Conservation (phyloP, 805 yeast genomes). For the Metschnikowia borealis region DNA sequence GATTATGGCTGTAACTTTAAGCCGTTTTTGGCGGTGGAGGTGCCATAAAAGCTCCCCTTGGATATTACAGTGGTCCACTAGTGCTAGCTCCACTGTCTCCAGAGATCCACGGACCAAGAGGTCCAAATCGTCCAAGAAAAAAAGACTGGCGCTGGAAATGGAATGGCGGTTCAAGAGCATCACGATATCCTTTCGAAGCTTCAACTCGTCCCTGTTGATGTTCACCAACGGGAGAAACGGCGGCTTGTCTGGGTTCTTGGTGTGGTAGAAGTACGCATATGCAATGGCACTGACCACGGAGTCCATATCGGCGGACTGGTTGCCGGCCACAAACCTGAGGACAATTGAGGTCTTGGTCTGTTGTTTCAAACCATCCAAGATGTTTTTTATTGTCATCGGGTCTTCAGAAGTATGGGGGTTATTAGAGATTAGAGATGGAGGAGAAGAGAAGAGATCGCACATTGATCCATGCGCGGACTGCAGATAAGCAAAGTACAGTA, state of each 20-base stretch:
- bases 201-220: constrained; percentile 62
- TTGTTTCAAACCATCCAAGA: constrained; percentile 20
- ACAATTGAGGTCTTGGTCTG: constrained; percentile 9
- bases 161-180: constrained; percentile 46
- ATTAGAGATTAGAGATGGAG: not conserved
- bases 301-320: constrained; percentile 85
- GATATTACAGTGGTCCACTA: constrained; percentile 81
- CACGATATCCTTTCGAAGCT: constrained; percentile 66
- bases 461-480: too few species aligned
- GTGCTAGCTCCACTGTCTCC: constrained; percentile 9
- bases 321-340: constrained; percentile 61
- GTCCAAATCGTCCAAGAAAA: constrained; percentile 67
- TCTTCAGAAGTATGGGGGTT: not conserved
- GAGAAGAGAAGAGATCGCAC: not conserved
- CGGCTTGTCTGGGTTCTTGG: constrained; percentile 24
- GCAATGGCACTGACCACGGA: constrained; percentile 75
- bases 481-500: too few species aligned
- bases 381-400: constrained; percentile 26
- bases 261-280: constrained; percentile 56
- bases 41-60: constrained; percentile 45
- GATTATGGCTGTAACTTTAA: constrained; percentile 54
- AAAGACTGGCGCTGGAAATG: constrained; percentile 47
- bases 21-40: constrained; percentile 20
- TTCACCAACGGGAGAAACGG: constrained; percentile 68
- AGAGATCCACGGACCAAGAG: constrained; percentile 34